Evolutionary conservation across 495 filamentous ascomycete species (phyloP), one percentile per base, ranked within the genome.

Genomic region (Penicillium cinerascens): DNA sequence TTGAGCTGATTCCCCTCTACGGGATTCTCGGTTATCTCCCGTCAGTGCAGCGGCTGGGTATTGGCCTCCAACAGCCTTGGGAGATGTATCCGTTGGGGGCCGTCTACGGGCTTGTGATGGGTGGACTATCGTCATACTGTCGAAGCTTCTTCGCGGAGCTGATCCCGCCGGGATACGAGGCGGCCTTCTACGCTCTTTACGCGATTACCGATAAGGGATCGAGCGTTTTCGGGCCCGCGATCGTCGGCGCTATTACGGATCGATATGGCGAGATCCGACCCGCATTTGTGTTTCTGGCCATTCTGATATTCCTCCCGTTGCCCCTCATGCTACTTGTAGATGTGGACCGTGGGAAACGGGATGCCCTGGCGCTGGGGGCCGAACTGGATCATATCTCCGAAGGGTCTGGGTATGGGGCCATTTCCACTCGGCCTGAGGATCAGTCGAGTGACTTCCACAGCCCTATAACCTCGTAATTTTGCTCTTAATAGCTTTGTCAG

Each of bases 141-240:
- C 87, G 93, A 13, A 92, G 88, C 61, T 78, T 98, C 37, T 98
- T 86, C 63, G 92, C 91, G 20, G 90, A 97, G 65, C 77, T 98
- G 29, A 87, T 98, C 57, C 93, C 93, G 20, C 90, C 91, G 0
- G 93, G 93, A 10, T 93, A 84, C 20, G 93, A 98, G 72, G 91
- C 93, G 2, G 90, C 93, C 0, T 98, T 98, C 65, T 98, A 92
- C 67, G 91, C 93, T 0, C 80, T 98, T 2, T 98, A 96, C 59
- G 92, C 93, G 5, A 96, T 98, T 54, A 98, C 93, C 13, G 93
- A 98, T 63, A 98, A 98, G 69, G 93, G 93, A 18, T 93, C 88
- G 6, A 93, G 88, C 63, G 76, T 98, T 16, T 96, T 98, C 65
- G 93, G 93, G 0, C 93, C 93, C 4, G 86, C 89, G 3, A 92